A percentile compares a stretch with the other conserved stretches of the same genome.
Evolutionary conservation across 768 basidiomycete species (phyloP).

Genomic region (Rhodotorula taiwanensis): DNA sequence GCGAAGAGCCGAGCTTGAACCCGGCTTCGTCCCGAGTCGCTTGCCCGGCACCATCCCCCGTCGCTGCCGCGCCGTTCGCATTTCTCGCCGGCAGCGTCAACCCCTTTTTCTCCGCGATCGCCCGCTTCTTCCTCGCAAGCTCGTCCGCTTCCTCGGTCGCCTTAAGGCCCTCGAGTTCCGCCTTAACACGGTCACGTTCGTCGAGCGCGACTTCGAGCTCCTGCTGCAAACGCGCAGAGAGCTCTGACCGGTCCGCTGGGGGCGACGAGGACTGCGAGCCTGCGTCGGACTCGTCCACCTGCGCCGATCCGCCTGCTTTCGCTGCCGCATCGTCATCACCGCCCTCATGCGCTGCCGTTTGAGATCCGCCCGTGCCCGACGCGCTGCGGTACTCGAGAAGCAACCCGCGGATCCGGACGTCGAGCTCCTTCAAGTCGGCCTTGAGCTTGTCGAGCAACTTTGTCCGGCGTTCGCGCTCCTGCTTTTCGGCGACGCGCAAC

Average conservation of each 20-base stretch:
- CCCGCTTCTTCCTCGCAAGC: neutral
- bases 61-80: neutral
- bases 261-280: too few species aligned
- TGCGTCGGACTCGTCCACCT: slow-evolving; percentile 1
- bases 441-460: slow-evolving; percentile 1
- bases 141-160: slow-evolving; percentile 18
- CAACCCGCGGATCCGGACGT: slow-evolving; percentile 8
- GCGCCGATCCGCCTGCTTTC: too few species aligned
- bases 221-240: neutral
- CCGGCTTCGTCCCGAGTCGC: neutral
- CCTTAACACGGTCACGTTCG: slow-evolving; percentile 17
- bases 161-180: slow-evolving; percentile 13
- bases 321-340: neutral
- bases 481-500: slow-evolving; percentile 31
- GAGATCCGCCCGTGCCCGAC: neutral
- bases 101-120: slow-evolving; percentile 4
- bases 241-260: neutral
- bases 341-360: neutral
- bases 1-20: slow-evolving; percentile 18
- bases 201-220: slow-evolving; percentile 18
- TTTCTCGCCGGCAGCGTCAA: slow-evolving; percentile 1
- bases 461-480: slow-evolving; percentile 21
- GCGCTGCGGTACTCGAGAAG: slow-evolving; percentile 25
- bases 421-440: slow-evolving; percentile 16
- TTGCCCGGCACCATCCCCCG: neutral